Evolutionary conservation across 1,284 basidiomycete genomes (phyloP), one percentile per base, ranked within the genome.

Genomic region (Cutaneotrichosporon cyanovorans): DNA sequence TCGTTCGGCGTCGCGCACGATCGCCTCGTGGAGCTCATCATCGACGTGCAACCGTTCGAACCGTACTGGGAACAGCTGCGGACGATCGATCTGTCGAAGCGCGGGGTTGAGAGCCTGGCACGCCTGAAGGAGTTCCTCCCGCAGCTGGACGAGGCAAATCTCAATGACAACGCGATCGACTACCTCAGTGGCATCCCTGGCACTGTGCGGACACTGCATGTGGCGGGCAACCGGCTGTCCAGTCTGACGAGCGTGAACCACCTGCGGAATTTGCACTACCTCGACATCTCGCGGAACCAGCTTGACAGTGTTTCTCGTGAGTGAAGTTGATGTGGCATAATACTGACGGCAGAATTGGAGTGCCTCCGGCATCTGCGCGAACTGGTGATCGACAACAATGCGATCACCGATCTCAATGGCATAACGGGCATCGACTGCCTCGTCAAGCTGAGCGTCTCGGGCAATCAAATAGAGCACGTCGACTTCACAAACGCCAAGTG

Each of bases 111-210:
- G 61, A 91, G 89, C 60, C 82, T 93, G 19, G 86, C 90, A 28
- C 76, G 91, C 48, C 73, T 98, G 57, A 92, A 95, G 65, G 93
- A 98, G 73, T 93, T 96, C 66, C 71, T 96, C 52, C 93, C 95
- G 7, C 77, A 75, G 45, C 76, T 98, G 23, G 87, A 91, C 61
- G 77, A 82, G 50, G 74, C 92, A 46, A 80, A 80, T 56, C 62
- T 97, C 56, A 84, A 87, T 69, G 75, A 75, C 45, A 96, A 96
- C 71, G 77, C 81, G 48, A 73, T 96, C 57, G 77, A 82, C 43
- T 95, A 87, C 80, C 74, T 96, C 50, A 92, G 85, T 56, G 91
- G 91, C 31, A 74, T 93, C 34, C 89, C 91, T 18, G 71, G 73
- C 22, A 78, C 78, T 5, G 76, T 95, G 50, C 80, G 88, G 71